phyloP scores from a whole-genome alignment of 2,329 filamentous ascomycete genomes.

The Fusarium pseudonygamai region DNA sequence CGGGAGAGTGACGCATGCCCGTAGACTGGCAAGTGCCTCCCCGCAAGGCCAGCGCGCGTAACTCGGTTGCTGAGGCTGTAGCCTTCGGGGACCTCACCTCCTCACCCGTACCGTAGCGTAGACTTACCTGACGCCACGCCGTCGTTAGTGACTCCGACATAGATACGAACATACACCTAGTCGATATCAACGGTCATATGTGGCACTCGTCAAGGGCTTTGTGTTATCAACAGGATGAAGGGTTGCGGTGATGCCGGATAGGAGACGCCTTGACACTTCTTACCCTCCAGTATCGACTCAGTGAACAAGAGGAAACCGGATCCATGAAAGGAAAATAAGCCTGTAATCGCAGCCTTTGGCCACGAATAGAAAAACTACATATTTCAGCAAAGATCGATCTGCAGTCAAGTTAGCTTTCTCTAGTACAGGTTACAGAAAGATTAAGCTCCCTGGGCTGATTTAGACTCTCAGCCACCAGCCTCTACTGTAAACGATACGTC shows the following conservation, averaged over 20 bases:
- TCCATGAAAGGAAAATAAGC: fast-evolving
- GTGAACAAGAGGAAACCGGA: not conserved
- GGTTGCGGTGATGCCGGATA: not conserved
- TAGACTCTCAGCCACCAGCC: too few species aligned
- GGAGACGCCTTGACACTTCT: not conserved
- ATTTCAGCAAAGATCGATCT: not conserved
- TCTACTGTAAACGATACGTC: too few species aligned
- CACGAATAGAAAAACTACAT: too few species aligned
- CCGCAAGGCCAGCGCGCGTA: not conserved
- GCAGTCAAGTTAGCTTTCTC: too few species aligned
- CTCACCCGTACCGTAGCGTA: not conserved
- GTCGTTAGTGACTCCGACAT: not conserved
- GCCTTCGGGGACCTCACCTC: not conserved
- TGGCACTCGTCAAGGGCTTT: too few species aligned
- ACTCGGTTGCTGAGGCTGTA: not conserved
- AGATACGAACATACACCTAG: not conserved
- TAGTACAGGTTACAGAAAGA: too few species aligned
- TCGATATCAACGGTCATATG: not conserved
- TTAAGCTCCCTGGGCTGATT: too few species aligned
- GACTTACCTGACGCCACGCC: not conserved
- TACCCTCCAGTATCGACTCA: not conserved
- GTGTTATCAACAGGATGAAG: not conserved
- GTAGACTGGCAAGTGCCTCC: not conserved
- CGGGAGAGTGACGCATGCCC: not conserved
- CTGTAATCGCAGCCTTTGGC: fast-evolving